Conservation (phyloP, 73 alveolate genomes). For the Paraurostyla sp. region DNA sequence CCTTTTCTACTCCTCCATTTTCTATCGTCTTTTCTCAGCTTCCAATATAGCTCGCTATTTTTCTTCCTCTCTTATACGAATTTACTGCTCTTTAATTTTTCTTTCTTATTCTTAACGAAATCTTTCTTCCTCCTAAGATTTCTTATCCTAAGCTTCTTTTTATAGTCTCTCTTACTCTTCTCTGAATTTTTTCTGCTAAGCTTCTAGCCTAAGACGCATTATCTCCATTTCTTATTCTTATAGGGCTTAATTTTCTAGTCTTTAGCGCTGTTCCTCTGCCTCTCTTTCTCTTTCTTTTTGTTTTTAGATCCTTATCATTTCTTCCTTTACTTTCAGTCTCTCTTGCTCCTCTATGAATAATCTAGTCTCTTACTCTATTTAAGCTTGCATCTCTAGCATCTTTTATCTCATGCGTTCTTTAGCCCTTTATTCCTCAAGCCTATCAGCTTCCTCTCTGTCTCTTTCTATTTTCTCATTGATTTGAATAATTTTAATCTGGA, state of each 20-base stretch:
- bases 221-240: background rate
- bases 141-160: background rate
- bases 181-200: background rate
- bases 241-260: background rate
- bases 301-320: background rate
- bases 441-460: background rate
- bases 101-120: too few species aligned
- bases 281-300: background rate
- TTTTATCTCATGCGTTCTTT: slow-evolving; percentile 12
- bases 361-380: background rate
- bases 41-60: too few species aligned
- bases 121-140: slow-evolving; percentile 31
- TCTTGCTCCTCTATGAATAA: background rate
- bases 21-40: too few species aligned
- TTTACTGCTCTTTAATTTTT: too few species aligned
- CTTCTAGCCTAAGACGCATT: background rate
- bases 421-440: slow-evolving; percentile 6
- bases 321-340: background rate
- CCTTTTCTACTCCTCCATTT: too few species aligned
- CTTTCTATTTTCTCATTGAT: slow-evolving; percentile 25
- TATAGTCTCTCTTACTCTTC: background rate
- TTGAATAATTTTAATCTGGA: background rate
- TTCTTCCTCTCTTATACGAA: background rate
- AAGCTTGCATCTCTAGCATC: background rate
- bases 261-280: background rate